Conservation (phyloP, 73 alveolate genomes). For the Tetrahymena thermophila region DNA sequence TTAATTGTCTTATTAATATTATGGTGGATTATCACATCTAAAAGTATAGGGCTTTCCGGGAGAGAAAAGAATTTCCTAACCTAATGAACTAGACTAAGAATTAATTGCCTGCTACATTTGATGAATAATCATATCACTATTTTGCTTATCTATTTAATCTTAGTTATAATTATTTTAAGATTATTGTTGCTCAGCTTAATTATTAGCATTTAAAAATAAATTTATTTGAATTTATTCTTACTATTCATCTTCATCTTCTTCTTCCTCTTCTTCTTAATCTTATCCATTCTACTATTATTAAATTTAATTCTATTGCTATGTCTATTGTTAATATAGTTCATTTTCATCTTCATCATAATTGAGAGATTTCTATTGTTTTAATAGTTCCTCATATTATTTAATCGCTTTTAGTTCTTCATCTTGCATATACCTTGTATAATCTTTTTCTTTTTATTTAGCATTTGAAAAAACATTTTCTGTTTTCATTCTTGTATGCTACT, state of each 20-base stretch:
- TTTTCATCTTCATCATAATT: background rate
- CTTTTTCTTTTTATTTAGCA: background rate
- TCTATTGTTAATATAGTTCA: background rate
- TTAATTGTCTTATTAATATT: background rate
- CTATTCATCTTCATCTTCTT: background rate
- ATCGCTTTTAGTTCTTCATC: background rate
- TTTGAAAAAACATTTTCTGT: background rate
- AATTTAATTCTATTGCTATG: background rate
- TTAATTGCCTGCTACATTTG: background rate
- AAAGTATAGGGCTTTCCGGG: background rate
- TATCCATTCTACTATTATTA: background rate
- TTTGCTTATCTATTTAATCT: background rate
- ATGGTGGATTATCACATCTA: background rate
- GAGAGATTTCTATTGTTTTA: background rate
- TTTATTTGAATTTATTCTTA: background rate
- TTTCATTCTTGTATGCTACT: background rate
- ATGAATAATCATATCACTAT: background rate
- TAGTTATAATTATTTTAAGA: background rate
- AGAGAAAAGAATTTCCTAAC: background rate
- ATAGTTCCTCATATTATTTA: background rate
- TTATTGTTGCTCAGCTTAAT: background rate
- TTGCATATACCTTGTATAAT: background rate
- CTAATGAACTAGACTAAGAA: background rate
- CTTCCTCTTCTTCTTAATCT: background rate
- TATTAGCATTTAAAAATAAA: background rate